Percentiles rank a stretch among this genome's conserved stretches.
These are phyloP conservation scores for Tephrocybe sp. DNA, from an alignment of 768 basidiomycete species.

Conservation along the genomic window DNA sequence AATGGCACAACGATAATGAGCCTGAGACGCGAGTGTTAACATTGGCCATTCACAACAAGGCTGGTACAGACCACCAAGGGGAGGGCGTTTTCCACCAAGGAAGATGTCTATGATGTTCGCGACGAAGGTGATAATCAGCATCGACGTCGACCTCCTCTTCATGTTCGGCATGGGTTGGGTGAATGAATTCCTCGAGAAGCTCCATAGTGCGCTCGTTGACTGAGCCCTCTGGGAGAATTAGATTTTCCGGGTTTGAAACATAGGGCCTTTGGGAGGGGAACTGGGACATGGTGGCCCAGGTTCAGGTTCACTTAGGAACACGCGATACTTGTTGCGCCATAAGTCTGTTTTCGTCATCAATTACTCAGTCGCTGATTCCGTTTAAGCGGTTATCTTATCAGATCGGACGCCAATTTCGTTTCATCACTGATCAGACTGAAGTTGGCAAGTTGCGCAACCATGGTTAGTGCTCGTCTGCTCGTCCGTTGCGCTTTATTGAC, in stretches of 20 bases:
- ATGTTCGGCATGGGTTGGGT: slow-evolving; percentile 34
- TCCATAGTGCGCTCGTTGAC: slow-evolving; percentile 46
- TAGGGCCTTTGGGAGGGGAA: slow-evolving; percentile 20
- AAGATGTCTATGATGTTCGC: slow-evolving; percentile 19
- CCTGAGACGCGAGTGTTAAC: slow-evolving; percentile 37
- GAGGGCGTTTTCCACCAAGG: slow-evolving; percentile 82
- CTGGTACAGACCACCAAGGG: slow-evolving; percentile 56
- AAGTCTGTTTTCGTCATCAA: slow-evolving; percentile 2
- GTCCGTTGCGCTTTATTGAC: slow-evolving; percentile 3
- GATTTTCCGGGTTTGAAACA: slow-evolving; percentile 29
- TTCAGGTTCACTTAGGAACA: slow-evolving; percentile 2
- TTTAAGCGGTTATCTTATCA: slow-evolving; percentile 15
- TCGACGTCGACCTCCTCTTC: slow-evolving; percentile 28
- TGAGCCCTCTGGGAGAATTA: slow-evolving; percentile 42
- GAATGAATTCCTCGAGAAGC: slow-evolving; percentile 42
- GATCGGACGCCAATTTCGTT: slow-evolving; percentile 28
- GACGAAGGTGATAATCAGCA: slow-evolving; percentile 21
- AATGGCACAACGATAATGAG: slow-evolving; percentile 53
- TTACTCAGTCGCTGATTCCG: not conserved
- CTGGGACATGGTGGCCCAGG: slow-evolving; percentile 7
- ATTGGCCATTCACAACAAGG: not conserved
- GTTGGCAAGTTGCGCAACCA: slow-evolving; percentile 13
- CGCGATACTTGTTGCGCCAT: not conserved
- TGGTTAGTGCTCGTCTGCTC: slow-evolving; percentile 28
- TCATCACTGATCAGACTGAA: not conserved